Conservation (phyloP, 192 early-diverging fungal species). For the Coemansia sp. region DNA sequence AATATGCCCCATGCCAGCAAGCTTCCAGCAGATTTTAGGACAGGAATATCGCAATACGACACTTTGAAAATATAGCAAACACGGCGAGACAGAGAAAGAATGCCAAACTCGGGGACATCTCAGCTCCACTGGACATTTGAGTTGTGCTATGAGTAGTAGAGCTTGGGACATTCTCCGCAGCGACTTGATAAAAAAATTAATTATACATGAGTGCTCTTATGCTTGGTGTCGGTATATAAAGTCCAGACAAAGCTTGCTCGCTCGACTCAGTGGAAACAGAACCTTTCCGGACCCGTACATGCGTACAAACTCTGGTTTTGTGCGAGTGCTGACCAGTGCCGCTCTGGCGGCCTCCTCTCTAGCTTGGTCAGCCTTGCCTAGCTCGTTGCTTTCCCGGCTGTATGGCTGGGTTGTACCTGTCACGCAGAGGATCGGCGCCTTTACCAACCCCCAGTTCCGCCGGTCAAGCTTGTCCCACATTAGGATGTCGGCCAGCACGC, state of each 20-base stretch:
- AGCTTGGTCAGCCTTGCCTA: constrained; percentile 15
- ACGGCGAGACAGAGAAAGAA: background rate
- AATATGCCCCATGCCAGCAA: background rate
- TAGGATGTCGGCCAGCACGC: constrained; percentile 34
- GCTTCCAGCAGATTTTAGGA: background rate
- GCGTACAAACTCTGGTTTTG: constrained; percentile 39
- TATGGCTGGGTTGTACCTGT: constrained; percentile 19
- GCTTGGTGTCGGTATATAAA: constrained; percentile 33
- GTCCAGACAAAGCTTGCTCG: constrained; percentile 45
- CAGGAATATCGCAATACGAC: background rate
- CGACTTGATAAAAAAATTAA: background rate
- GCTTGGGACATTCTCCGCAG: background rate
- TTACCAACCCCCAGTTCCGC: constrained; percentile 39
- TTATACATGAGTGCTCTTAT: background rate
- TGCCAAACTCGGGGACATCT: background rate
- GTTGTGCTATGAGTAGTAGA: background rate
- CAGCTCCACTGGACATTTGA: background rate
- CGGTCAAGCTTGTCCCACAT: constrained; percentile 45
- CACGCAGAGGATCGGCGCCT: constrained; percentile 40
- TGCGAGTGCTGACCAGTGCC: constrained; percentile 33
- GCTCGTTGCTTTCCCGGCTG: background rate
- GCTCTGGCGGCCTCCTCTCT: constrained; percentile 37
- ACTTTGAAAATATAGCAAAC: background rate
- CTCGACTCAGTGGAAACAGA: constrained; percentile 41
- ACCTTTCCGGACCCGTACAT: constrained; percentile 41